Percentiles rank a stretch among this genome's conserved stretches.
Conservation (phyloP, 2,329 filamentous ascomycete species). For the Plenodomus biglobosus region DNA sequence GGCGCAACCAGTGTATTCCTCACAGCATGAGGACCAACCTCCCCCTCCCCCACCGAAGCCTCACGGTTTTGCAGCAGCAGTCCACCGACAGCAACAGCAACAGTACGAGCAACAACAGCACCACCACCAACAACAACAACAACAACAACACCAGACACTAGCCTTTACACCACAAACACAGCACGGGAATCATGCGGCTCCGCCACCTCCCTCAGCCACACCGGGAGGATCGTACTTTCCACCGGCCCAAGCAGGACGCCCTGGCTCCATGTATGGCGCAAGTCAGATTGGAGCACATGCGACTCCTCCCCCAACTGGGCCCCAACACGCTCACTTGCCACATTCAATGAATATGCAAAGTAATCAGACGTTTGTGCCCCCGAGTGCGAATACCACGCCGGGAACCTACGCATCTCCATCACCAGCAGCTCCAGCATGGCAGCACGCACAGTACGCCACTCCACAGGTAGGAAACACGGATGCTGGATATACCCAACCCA, state of each 20-base stretch:
- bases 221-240: constrained; percentile 39
- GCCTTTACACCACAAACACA: constrained; percentile 26
- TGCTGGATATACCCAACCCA: background rate
- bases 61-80: constrained; percentile 32
- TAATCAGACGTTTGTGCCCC: constrained; percentile 37
- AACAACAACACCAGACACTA: constrained; percentile 21
- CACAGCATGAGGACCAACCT: constrained; percentile 33
- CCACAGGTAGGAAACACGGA: constrained; percentile 7
- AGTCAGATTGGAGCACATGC: constrained; percentile 21
- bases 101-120: constrained; percentile 16
- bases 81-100: constrained; percentile 22
- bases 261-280: constrained; percentile 34
- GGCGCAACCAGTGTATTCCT: constrained; percentile 19
- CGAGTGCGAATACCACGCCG: constrained; percentile 40
- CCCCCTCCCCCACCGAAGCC: constrained; percentile 44
- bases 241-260: constrained; percentile 26
- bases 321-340: constrained; percentile 37
- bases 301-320: constrained; percentile 31
- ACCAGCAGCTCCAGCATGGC: constrained; percentile 42
- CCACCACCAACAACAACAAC: constrained; percentile 15
- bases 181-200: constrained; percentile 31
- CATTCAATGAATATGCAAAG: constrained; percentile 39
- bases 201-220: constrained; percentile 33
- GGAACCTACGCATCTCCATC: constrained; percentile 42
- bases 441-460: too few relatives aligned